A percentile compares a stretch with the other conserved stretches of the same genome.
These are phyloP conservation scores for Oxytropis ochrocephala DNA, from an alignment of 306 rosid genomes.

Conservation along the genomic window DNA sequence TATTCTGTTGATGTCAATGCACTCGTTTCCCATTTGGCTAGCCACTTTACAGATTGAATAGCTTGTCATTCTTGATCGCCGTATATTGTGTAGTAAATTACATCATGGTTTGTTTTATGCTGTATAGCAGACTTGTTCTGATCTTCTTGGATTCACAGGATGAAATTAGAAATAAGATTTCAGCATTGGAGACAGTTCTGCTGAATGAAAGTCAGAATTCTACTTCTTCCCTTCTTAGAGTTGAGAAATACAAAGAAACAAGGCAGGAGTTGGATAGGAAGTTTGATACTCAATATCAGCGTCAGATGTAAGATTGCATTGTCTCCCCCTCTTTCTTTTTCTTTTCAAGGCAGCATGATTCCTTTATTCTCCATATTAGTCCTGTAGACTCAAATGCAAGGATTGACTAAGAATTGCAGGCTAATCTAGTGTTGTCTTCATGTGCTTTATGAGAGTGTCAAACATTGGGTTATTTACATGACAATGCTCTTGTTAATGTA, in stretches of 20 bases:
- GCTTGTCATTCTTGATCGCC: not conserved
- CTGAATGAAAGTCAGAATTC: slow-evolving; percentile 47
- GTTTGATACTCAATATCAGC: slow-evolving; percentile 73
- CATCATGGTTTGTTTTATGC: slow-evolving; percentile 10
- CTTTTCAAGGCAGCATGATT: slow-evolving; percentile 2
- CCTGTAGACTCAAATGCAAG: slow-evolving; percentile 3
- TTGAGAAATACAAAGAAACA: slow-evolving; percentile 71
- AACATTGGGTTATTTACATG: not conserved
- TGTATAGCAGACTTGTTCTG: slow-evolving; percentile 1
- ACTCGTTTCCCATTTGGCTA: not conserved
- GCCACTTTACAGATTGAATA: not conserved
- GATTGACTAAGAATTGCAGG: not conserved
- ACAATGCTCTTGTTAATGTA: slow-evolving; percentile 4
- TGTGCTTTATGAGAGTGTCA: not conserved
- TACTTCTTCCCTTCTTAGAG: slow-evolving; percentile 41
- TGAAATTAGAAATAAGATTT: slow-evolving; percentile 61
- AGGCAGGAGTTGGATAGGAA: slow-evolving; percentile 70
- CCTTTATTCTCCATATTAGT: not conserved
- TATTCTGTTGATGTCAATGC: not conserved
- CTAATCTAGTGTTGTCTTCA: not conserved
- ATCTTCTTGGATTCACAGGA: slow-evolving; percentile 47
- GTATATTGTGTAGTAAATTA: not conserved
- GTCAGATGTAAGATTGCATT: slow-evolving; percentile 57
- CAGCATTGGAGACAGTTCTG: slow-evolving; percentile 55
- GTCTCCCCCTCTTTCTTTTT: not conserved